Evolutionary conservation across 768 basidiomycete species (phyloP).

Genomic region (Paxillus ammoniavirescens): DNA sequence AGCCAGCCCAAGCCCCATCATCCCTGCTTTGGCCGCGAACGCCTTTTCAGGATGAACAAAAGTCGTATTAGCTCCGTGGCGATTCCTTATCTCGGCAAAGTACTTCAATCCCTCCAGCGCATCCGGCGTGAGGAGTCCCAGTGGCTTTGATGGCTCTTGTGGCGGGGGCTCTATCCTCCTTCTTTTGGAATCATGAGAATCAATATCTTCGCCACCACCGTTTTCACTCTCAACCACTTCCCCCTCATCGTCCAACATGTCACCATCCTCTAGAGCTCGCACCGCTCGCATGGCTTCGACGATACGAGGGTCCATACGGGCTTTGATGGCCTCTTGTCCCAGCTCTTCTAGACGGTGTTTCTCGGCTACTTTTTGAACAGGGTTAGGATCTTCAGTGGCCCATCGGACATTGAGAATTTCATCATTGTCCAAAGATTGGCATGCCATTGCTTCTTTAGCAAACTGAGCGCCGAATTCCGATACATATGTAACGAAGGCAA

Average conservation of each 20-base stretch:
- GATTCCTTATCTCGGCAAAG: slow-evolving; percentile 82
- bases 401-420: slow-evolving; percentile 98
- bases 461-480: slow-evolving; percentile 87
- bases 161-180: slow-evolving; percentile 30
- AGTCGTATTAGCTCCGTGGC: slow-evolving; percentile 41
- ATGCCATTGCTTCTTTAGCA: slow-evolving; percentile 98
- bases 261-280: slow-evolving; percentile 85
- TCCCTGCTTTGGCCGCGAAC: slow-evolving; percentile 28
- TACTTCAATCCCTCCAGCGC: slow-evolving; percentile 89
- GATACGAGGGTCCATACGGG: slow-evolving; percentile 82
- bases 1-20: slow-evolving; percentile 57
- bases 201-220: slow-evolving; percentile 35
- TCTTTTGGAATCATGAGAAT: slow-evolving; percentile 35
- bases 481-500: slow-evolving; percentile 96
- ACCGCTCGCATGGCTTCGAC: slow-evolving; percentile 87
- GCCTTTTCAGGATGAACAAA: slow-evolving; percentile 10
- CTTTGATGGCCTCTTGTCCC: slow-evolving; percentile 84
- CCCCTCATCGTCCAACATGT: slow-evolving; percentile 35
- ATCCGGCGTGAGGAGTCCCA: slow-evolving; percentile 75
- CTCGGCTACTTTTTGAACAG: slow-evolving; percentile 82
- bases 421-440: slow-evolving; percentile 95
- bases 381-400: slow-evolving; percentile 99
- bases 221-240: slow-evolving; percentile 34
- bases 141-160: slow-evolving; percentile 36
- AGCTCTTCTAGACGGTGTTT: slow-evolving; percentile 78